phyloP scores from a whole-genome alignment of 345 rosid genomes.

The Tarenaya hassleriana region DNA sequence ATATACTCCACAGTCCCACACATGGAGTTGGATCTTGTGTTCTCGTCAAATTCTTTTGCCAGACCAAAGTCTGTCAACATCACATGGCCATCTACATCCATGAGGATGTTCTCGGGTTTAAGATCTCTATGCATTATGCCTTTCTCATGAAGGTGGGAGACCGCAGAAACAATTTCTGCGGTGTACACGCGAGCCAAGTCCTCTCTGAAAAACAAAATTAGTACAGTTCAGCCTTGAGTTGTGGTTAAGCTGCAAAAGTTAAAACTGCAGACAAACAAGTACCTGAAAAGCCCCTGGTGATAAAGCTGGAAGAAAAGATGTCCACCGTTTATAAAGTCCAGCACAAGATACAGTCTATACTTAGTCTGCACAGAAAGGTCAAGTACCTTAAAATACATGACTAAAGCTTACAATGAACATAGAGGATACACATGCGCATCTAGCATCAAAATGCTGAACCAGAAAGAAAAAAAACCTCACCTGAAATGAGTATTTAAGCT shows the following conservation, averaged over 20 bases:
- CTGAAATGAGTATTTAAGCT: slow-evolving; percentile 83
- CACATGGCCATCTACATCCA: slow-evolving; percentile 91
- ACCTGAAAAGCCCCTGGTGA: slow-evolving; percentile 96
- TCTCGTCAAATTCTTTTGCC: slow-evolving; percentile 81
- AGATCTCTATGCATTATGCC: slow-evolving; percentile 99
- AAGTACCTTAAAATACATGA: neutral
- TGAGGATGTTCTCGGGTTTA: slow-evolving; percentile 86
- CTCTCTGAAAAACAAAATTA: slow-evolving; percentile 47
- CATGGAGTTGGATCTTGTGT: slow-evolving; percentile 80
- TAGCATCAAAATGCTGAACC: too few species aligned
- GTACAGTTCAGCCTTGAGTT: slow-evolving; percentile 12
- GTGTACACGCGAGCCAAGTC: slow-evolving; percentile 84
- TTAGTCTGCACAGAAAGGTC: slow-evolving; percentile 56
- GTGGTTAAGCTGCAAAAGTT: neutral
- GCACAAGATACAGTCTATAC: slow-evolving; percentile 75
- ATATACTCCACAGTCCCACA: slow-evolving; percentile 93
- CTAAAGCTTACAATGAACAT: too few species aligned
- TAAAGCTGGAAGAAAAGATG: slow-evolving; percentile 96
- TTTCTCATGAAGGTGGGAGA: slow-evolving; percentile 84
- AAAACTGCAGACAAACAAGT: neutral
- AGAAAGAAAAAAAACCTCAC: slow-evolving; percentile 30
- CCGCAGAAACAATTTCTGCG: slow-evolving; percentile 90
- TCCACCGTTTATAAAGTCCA: slow-evolving; percentile 93
- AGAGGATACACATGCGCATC: too few species aligned
- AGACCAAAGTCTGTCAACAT: slow-evolving; percentile 89